Conservation (phyloP, 2,329 filamentous ascomycete species). For the Cephalotrichum gorgonifer region DNA sequence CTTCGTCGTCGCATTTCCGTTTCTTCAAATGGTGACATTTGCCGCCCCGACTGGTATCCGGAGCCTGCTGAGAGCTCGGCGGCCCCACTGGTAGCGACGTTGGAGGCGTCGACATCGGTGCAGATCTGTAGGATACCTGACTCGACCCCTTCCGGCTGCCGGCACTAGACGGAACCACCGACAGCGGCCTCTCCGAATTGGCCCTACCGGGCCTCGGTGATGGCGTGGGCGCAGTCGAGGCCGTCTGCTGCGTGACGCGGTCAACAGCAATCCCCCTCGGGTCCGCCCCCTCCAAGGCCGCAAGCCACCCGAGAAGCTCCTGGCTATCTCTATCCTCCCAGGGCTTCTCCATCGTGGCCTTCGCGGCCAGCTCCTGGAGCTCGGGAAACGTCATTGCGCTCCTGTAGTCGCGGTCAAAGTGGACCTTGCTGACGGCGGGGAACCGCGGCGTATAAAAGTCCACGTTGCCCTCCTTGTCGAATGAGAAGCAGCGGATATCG, state of each 20-base stretch:
- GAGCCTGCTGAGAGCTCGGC: not conserved
- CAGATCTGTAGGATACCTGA: not conserved
- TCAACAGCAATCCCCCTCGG: slow-evolving; percentile 31
- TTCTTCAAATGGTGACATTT: not conserved
- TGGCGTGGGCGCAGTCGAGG: slow-evolving; percentile 24
- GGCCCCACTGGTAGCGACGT: not conserved
- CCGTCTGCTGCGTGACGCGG: slow-evolving; percentile 32
- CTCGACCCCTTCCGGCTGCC: not conserved
- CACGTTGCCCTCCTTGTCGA: slow-evolving; percentile 60
- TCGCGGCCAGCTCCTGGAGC: slow-evolving; percentile 54
- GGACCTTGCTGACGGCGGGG: slow-evolving; percentile 64
- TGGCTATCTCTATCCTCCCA: slow-evolving; percentile 41
- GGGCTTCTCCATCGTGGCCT: slow-evolving; percentile 36
- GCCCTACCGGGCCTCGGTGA: slow-evolving; percentile 11
- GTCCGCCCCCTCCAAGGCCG: slow-evolving; percentile 46
- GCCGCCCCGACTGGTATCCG: not conserved
- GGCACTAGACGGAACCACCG: not conserved
- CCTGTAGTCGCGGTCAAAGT: slow-evolving; percentile 60
- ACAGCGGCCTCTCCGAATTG: not conserved
- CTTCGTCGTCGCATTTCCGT: not conserved
- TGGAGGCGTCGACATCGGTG: not conserved
- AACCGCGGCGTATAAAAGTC: slow-evolving; percentile 69
- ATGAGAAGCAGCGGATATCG: slow-evolving; percentile 71
- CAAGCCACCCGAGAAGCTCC: slow-evolving; percentile 51
- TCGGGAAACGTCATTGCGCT: slow-evolving; percentile 62